Evolutionary conservation across 2,329 filamentous ascomycete species (phyloP), one percentile per base, ranked within the genome.

Genomic region (Fusarium nisikadoi): DNA sequence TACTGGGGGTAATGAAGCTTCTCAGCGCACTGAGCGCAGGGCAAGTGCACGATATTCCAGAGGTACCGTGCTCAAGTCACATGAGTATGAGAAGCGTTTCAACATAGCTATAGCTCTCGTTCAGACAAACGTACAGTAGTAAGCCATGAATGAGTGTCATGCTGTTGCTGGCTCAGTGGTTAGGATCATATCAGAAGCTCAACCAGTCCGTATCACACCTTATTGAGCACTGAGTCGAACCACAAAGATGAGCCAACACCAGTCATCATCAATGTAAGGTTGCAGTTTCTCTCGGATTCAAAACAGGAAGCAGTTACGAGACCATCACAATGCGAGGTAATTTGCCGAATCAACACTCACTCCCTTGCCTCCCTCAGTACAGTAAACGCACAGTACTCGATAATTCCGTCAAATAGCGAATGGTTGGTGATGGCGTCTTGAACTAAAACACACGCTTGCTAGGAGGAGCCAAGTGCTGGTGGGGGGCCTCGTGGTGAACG

Each of bases 401-500:
- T 42, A 63, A 55, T 53, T 31, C 57, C 62, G 63, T 50, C 23
- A 45, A 43, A 59, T 52, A 60, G 49, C 35, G 47, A 46, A 64
- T 61, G 59, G 35, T 54, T 42, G 52, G 14, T 69, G 49, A 70
- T 56, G 53, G 70, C 65, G 66, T 55, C 62, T 76, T 72, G 71
- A 60, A 69, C 70, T 72, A 70, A 72, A 75, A 50, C 58, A 54
- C 52, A 54, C 52, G 36, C 57, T 65, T 62, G 50, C 57, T 66
- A 65, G 64, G 65, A 58, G 55, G 52, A 41, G 68, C 65, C 62
- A 72, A 59, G 63, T 74, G 58, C 52, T 72, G 53, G 75, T 75
- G 70, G 75, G 75, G 72, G 63, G 61, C 72, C 67, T 71, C 66
- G 65, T 75, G 68, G 74, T 75, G 64, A 75, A 75, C 68, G 64